Percentiles rank a stretch among this genome's conserved stretches.
phyloP scores from a whole-genome alignment of 31 red algal species.

The Odonthalia washingtoniensis region DNA sequence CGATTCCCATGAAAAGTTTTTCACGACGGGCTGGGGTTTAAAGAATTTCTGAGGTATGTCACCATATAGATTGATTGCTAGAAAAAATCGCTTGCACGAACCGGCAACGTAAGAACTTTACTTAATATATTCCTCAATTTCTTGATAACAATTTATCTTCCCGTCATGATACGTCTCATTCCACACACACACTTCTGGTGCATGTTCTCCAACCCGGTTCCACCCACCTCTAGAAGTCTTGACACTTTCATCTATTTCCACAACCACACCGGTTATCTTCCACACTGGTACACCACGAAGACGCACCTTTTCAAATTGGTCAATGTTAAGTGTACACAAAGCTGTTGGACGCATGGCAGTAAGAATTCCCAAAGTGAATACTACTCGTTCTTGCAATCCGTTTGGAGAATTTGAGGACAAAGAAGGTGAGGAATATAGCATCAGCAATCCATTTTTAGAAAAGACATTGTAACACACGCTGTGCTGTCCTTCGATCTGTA shows the following conservation, averaged over 20 bases:
- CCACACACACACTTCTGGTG: background rate
- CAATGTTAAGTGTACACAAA: background rate
- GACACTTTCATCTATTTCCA: constrained; percentile 7
- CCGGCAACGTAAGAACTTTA: no score
- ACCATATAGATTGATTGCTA: background rate
- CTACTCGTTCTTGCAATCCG: background rate
- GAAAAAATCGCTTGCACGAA: background rate
- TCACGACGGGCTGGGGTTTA: background rate
- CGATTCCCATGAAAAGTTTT: constrained; percentile 31
- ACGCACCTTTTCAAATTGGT: constrained; percentile 36
- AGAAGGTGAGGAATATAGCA: background rate
- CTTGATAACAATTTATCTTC: background rate
- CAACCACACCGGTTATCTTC: no score
- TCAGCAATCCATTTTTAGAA: background rate
- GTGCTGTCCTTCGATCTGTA: background rate
- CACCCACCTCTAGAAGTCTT: background rate
- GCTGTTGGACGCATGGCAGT: constrained; percentile 40
- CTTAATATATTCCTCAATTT: background rate
- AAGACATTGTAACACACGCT: constrained; percentile 4
- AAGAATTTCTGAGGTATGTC: background rate
- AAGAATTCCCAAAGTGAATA: constrained; percentile 22
- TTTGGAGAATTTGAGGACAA: background rate
- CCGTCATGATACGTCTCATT: background rate
- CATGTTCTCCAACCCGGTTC: background rate
- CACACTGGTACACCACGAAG: no score